Base-by-base conservation (phyloP, 1,139 yeast genomes). In the Candida frijolesensis region DNA sequence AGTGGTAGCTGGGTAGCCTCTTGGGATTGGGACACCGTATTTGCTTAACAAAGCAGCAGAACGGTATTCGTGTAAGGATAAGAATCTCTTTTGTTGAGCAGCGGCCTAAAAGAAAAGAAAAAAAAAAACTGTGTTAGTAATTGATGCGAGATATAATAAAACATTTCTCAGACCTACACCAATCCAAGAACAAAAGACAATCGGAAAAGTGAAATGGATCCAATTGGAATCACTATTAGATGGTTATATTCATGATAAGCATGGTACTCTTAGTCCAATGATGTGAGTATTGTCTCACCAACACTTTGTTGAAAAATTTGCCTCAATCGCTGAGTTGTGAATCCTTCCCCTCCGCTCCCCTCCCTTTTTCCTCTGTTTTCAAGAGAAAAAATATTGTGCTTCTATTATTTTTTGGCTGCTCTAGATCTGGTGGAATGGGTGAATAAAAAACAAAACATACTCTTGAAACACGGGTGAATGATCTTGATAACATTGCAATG, bases 1-100 rank as follows among this genome's bases (percentile, higher is more conserved):
- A 51, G 96, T 88, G 63, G 86, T 82, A 57, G 99, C 96, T 54
- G 97, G 96, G 58, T 79, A 84, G 65, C 99, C 99, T 54, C 78
- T 79, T 56, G 99, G 99, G 49, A 91, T 92, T 58, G 92, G 92
- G 47, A 94, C 85, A 59, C 95, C 97, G 76, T 90, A 94, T 27
- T 76, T 65, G 68, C 84, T 82, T 64, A 94, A 83, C 56, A 94
- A 76, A 58, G 89, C 89, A 51, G 99, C 97, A 38, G 98, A 90
- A 70, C 98, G 90, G 84, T 74, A 95, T 76, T 94, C 99, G 68
- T 94, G 99, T 62, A 94, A 85, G 35, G 97, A 91, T 62, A 92
- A 78, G 73, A 77, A 78, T 81, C 98, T 85, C 64, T 79, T 80
- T 63, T 68, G 71, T 52, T 59, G 63, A 55, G 59, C 57, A 52